phyloP scores from a whole-genome alignment of 768 basidiomycete species.

The Xerocomellus amylosporus region DNA sequence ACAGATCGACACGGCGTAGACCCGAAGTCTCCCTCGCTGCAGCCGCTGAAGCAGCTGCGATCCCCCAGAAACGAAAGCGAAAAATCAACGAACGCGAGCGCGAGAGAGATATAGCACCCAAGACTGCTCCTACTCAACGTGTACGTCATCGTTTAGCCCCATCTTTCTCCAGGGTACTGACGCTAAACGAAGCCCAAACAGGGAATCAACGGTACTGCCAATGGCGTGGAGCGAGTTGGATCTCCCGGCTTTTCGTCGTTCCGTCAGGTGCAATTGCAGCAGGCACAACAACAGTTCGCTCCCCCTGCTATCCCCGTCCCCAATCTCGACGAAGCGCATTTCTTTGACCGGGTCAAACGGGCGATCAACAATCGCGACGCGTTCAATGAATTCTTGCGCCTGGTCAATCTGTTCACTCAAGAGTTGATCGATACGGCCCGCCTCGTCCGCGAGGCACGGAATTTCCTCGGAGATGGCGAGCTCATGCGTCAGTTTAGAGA shows the following conservation, averaged over 20 bases:
- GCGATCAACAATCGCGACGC: constrained; percentile 69
- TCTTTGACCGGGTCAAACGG: constrained; percentile 89
- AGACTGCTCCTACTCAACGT: constrained; percentile 21
- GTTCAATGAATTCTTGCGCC: constrained; percentile 92
- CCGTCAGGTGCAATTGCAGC: constrained; percentile 26
- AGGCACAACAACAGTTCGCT: constrained; percentile 20
- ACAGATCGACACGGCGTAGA: constrained; percentile 42
- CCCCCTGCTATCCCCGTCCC: constrained; percentile 17
- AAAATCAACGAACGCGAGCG: constrained; percentile 47
- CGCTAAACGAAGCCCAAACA: constrained; percentile 21
- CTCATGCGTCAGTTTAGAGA: constrained; percentile 79
- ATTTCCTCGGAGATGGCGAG: constrained; percentile 76
- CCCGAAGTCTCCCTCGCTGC: constrained; percentile 45
- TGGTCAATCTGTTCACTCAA: constrained; percentile 93
- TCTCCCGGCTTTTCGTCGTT: constrained; percentile 23
- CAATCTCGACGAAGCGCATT: constrained; percentile 61
- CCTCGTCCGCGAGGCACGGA: constrained; percentile 74
- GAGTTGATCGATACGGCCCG: constrained; percentile 87
- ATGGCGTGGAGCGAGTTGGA: constrained; percentile 20
- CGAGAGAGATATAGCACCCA: constrained; percentile 33
- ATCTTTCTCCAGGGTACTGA: constrained; percentile 1
- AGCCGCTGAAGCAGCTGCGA: constrained; percentile 35
- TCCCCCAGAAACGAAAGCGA: constrained; percentile 69
- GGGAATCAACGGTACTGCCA: constrained; percentile 21
- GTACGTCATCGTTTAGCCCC: constrained; percentile 13